A percentile compares a stretch with the other conserved stretches of the same genome.
phyloP scores from a whole-genome alignment of 345 rosid species.

The Aegle marmelos region DNA sequence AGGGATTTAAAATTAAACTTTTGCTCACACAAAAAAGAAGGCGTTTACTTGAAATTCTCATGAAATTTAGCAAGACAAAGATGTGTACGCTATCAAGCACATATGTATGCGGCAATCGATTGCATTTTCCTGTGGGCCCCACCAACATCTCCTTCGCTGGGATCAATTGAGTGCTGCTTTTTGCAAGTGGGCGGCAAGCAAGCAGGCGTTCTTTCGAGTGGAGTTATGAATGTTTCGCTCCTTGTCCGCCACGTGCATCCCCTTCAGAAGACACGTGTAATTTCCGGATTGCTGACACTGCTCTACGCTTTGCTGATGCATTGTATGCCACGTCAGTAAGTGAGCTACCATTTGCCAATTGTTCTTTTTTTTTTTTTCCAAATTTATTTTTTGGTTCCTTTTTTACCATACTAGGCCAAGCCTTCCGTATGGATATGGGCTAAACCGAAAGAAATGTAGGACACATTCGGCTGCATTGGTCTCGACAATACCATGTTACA shows the following conservation, averaged over 20 bases:
- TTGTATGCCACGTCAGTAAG: neutral
- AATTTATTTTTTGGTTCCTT: neutral
- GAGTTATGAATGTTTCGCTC: neutral
- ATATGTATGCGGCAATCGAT: neutral
- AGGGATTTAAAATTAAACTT: neutral
- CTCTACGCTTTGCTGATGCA: conserved; percentile 26
- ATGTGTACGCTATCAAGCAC: neutral
- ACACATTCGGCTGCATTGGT: neutral
- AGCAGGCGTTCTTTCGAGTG: conserved; percentile 11
- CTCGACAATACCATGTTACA: conserved; percentile 1
- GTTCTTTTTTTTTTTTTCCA: too few species aligned
- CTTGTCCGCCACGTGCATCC: conserved; percentile 14
- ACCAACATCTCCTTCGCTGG: neutral
- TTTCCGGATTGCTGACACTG: conserved; percentile 11
- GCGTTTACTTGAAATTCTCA: neutral
- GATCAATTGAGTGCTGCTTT: conserved; percentile 1
- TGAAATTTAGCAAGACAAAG: too few species aligned
- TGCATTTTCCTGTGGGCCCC: neutral
- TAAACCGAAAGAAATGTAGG: neutral
- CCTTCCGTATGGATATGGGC: neutral
- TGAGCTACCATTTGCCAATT: too few species aligned
- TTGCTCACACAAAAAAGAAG: neutral
- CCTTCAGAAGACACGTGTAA: neutral
- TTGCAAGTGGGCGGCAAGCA: conserved; percentile 4
- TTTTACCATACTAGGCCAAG: neutral